Percentiles rank a stretch among this genome's conserved stretches.
phyloP scores from a whole-genome alignment of 768 basidiomycete genomes.

The Pisolithus tinctorius region DNA sequence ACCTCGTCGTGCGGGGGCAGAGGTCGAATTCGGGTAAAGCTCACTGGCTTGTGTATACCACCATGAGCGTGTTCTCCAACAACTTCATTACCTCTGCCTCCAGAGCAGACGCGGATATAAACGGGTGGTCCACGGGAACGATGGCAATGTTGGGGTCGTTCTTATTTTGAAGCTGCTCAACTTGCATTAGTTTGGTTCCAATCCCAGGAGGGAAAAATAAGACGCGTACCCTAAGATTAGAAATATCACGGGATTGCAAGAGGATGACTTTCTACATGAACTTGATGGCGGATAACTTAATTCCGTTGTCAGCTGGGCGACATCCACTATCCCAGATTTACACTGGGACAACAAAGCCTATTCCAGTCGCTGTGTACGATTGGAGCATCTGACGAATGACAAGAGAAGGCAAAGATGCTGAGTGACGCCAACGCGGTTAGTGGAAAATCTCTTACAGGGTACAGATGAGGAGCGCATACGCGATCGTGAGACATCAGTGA shows the following conservation, averaged over 20 bases:
- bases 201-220: neutral
- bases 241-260: conserved; percentile 81
- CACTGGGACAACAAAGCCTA: conserved; percentile 68
- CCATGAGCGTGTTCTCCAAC: conserved; percentile 66
- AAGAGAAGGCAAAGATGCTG: conserved; percentile 8
- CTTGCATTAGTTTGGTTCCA: no score
- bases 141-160: conserved; percentile 84
- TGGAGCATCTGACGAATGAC: conserved; percentile 52
- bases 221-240: conserved; percentile 77
- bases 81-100: conserved; percentile 84
- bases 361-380: conserved; percentile 55
- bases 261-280: conserved; percentile 87
- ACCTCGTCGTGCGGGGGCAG: neutral
- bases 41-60: conserved; percentile 75
- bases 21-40: conserved; percentile 21
- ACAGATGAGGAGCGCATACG: conserved; percentile 85
- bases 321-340: conserved; percentile 68
- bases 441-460: conserved; percentile 49
- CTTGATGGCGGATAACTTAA: conserved; percentile 81
- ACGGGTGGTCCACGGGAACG: conserved; percentile 82
- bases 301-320: conserved; percentile 56
- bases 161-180: conserved; percentile 70
- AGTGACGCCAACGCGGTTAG: neutral
- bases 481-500: conserved; percentile 72
- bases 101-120: conserved; percentile 63